These are phyloP conservation scores for Xylaria sp. DNA, from an alignment of 2,329 filamentous ascomycete species.

Conservation along the genomic window DNA sequence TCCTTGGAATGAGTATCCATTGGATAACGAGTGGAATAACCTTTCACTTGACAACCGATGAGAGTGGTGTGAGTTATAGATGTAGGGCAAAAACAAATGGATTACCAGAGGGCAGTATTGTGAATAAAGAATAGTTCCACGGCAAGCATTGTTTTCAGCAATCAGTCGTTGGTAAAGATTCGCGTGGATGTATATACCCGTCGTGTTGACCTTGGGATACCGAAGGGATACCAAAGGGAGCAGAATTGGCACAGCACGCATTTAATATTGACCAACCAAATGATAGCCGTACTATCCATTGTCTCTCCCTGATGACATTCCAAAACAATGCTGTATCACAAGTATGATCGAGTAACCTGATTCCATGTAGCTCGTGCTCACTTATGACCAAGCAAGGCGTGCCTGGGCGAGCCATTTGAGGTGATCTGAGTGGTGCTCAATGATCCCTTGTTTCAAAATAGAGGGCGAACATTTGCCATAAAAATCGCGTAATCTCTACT, in stretches of 20 bases:
- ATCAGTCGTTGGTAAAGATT: neutral
- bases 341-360: neutral
- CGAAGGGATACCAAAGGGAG: neutral
- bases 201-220: neutral
- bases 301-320: neutral
- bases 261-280: neutral
- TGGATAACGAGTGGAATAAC: too few relatives aligned
- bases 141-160: too few relatives aligned
- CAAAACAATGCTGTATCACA: neutral
- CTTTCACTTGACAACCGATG: too few relatives aligned
- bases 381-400: neutral
- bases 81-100: too few relatives aligned
- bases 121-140: neutral
- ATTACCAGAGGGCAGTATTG: neutral
- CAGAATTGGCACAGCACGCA: neutral
- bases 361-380: neutral
- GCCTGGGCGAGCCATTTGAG: neutral
- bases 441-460: conserved; percentile 1
- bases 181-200: neutral
- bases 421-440: neutral
- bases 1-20: neutral
- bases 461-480: neutral
- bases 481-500: neutral
- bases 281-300: neutral
- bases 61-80: too few relatives aligned